phyloP scores from a whole-genome alignment of 1,284 basidiomycete species.

The Ustilago loliicola region DNA sequence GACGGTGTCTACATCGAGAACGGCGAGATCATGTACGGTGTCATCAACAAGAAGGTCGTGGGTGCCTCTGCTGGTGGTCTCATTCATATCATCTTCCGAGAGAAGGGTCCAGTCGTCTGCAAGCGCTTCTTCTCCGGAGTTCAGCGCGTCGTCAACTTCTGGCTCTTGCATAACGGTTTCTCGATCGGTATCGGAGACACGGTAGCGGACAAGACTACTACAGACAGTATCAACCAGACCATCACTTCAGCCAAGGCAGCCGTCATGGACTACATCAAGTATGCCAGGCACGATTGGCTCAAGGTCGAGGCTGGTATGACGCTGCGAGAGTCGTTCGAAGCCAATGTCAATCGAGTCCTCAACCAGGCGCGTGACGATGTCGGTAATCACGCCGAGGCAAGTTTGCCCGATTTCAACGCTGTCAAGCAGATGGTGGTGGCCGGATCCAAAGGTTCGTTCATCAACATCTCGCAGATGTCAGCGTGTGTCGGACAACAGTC shows the following conservation, averaged over 20 bases:
- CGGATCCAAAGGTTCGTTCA: slow-evolving; percentile 91
- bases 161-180: slow-evolving; percentile 99
- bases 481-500: slow-evolving; percentile 99
- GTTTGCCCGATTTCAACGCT: slow-evolving; percentile 97
- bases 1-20: slow-evolving; percentile 97
- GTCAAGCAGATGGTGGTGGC: slow-evolving; percentile 99
- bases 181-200: slow-evolving; percentile 99
- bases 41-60: slow-evolving; percentile 98
- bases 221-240: slow-evolving; percentile 81
- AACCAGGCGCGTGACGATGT: slow-evolving; percentile 96
- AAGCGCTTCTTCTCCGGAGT: slow-evolving; percentile 91
- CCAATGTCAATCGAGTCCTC: slow-evolving; percentile 88
- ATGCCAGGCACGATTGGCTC: slow-evolving; percentile 66
- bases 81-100: slow-evolving; percentile 96
- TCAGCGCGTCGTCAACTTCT: slow-evolving; percentile 96
- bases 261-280: slow-evolving; percentile 66
- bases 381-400: slow-evolving; percentile 94
- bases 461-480: slow-evolving; percentile 99
- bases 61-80: slow-evolving; percentile 90
- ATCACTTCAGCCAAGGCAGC: slow-evolving; percentile 82
- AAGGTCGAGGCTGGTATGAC: slow-evolving; percentile 86
- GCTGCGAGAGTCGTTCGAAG: slow-evolving; percentile 97
- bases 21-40: slow-evolving; percentile 94
- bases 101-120: slow-evolving; percentile 95
- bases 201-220: slow-evolving; percentile 92